Percentiles rank a stretch among this genome's conserved stretches.
Evolutionary conservation across 2,329 filamentous ascomycete genomes (phyloP).

Genomic region (Hirsutella thompsonii): DNA sequence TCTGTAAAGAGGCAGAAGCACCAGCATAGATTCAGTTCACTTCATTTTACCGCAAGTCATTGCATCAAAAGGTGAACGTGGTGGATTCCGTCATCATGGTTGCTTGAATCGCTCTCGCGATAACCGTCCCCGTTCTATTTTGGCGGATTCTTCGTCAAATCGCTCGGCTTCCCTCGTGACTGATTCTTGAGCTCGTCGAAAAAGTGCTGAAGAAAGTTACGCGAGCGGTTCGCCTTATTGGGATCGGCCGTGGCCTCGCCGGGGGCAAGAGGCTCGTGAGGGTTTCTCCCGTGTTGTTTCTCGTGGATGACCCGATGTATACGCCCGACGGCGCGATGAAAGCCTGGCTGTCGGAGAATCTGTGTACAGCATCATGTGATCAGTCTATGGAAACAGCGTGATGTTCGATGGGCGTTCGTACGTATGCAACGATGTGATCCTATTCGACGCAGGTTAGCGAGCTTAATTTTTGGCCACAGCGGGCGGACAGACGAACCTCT

Average conservation of each 20-base stretch:
- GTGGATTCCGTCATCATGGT: not conserved
- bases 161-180: conserved; percentile 28
- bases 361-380: conserved; percentile 12
- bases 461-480: no score
- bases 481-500: conserved; percentile 2
- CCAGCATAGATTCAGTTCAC: no score
- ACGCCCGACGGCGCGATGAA: conserved; percentile 38
- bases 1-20: no score
- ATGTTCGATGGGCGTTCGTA: conserved; percentile 6
- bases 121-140: conserved; percentile 8
- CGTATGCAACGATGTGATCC: conserved; percentile 20
- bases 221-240: conserved; percentile 9
- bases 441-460: conserved; percentile 1
- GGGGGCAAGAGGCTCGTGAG: conserved; percentile 34
- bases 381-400: not conserved
- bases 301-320: conserved; percentile 39
- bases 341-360: conserved; percentile 37
- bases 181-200: conserved; percentile 38
- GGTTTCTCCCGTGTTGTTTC: conserved; percentile 32
- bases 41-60: no score
- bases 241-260: conserved; percentile 36
- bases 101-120: not conserved
- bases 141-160: conserved; percentile 17
- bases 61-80: not conserved
- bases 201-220: conserved; percentile 33